Conservation (phyloP, 129 eudicot genomes). For the Gnaphalium uliginosum region DNA sequence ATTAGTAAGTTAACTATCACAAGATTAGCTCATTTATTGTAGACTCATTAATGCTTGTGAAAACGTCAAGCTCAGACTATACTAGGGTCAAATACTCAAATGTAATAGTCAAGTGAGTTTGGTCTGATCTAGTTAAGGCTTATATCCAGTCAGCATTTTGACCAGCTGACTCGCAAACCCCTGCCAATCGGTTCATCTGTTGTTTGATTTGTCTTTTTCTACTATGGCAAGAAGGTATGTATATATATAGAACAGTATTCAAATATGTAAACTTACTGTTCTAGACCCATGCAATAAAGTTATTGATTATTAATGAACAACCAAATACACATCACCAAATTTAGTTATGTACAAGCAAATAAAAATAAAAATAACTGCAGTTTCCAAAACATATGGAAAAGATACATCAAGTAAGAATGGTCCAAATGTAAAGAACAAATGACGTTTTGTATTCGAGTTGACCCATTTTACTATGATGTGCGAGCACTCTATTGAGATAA, state of each 20-base stretch:
- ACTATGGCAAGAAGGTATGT: not conserved
- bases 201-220: not conserved
- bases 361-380: not conserved
- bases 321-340: not conserved
- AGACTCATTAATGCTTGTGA: not conserved
- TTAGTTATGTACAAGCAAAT: too few species aligned
- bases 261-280: not conserved
- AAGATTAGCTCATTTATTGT: not conserved
- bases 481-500: not conserved
- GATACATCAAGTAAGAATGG: not conserved
- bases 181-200: not conserved
- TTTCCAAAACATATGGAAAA: not conserved
- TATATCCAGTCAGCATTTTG: not conserved
- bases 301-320: not conserved
- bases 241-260: not conserved
- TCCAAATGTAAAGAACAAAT: not conserved
- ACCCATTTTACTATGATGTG: not conserved
- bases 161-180: not conserved
- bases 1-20: not conserved
- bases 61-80: not conserved
- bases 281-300: not conserved
- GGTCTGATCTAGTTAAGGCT: not conserved
- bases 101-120: not conserved
- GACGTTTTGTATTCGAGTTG: not conserved
- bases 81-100: not conserved